These are phyloP conservation scores for Penicillium coprophilum DNA, from an alignment of 495 filamentous ascomycete species.

Conservation along the genomic window DNA sequence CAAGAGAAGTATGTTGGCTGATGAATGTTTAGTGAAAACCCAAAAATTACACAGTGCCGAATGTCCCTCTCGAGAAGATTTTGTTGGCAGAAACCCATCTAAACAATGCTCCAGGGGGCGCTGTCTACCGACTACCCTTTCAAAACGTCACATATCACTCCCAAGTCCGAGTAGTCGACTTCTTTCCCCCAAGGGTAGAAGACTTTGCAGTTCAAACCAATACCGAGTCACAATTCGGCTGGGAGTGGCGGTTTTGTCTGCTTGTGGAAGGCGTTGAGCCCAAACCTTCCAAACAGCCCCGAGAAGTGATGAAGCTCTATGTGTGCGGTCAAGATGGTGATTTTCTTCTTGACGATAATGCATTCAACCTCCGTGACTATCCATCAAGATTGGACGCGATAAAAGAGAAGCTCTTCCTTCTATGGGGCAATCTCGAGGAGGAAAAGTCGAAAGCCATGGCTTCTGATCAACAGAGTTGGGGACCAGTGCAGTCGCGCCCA, in stretches of 20 bases:
- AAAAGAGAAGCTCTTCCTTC: slow-evolving; percentile 67
- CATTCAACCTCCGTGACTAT: slow-evolving; percentile 62
- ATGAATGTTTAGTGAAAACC: slow-evolving; percentile 34
- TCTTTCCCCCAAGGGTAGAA: slow-evolving; percentile 66
- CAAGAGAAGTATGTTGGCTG: slow-evolving; percentile 5
- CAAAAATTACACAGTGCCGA: slow-evolving; percentile 27
- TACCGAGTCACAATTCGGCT: slow-evolving; percentile 29
- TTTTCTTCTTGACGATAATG: slow-evolving; percentile 62
- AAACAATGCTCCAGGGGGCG: slow-evolving; percentile 43
- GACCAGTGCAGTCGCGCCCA: slow-evolving; percentile 23
- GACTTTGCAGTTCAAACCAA: slow-evolving; percentile 63
- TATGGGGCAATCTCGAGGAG: slow-evolving; percentile 90
- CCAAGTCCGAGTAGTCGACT: slow-evolving; percentile 75
- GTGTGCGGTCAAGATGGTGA: slow-evolving; percentile 66
- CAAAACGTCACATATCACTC: slow-evolving; percentile 69
- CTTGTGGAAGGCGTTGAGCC: slow-evolving; percentile 61
- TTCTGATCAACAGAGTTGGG: slow-evolving; percentile 18
- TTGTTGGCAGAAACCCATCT: slow-evolving; percentile 40
- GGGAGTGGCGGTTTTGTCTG: slow-evolving; percentile 80
- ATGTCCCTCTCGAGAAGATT: slow-evolving; percentile 43
- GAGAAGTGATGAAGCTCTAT: slow-evolving; percentile 57
- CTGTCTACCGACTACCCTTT: slow-evolving; percentile 60
- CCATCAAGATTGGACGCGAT: slow-evolving; percentile 47
- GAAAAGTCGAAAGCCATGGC: slow-evolving; percentile 38
- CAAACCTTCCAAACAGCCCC: slow-evolving; percentile 26